Base-by-base conservation (phyloP, 192 early-diverging fungal genomes). In the Spizellomyces sp. region DNA sequence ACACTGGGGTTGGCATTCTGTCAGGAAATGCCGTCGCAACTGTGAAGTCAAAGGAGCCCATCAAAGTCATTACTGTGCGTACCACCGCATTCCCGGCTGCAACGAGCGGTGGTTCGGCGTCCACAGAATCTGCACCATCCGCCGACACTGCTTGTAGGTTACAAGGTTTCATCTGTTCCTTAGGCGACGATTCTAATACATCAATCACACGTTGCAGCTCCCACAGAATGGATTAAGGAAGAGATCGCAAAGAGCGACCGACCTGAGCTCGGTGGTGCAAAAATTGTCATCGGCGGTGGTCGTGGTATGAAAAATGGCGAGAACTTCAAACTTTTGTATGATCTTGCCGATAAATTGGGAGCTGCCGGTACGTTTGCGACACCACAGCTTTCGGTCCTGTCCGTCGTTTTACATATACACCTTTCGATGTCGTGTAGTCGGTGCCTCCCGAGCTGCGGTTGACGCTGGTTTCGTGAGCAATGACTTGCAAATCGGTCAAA, bases 401-500 rank as follows among this genome's bases (percentile, higher is more conserved):
- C 36, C 12, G 41, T 17, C 17, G 48, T 68, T 36, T 66, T 71
- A 36, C 27, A 36, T 36, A 36, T 36, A 3, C 0, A 36, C 3
- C 27, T 36, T 36, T 0, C 27, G 27, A 36, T 36, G 0, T 44
- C 36, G 12, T 55, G 58, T 80, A 92, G 96, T 97, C 58, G 96
- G 96, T 73, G 96, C 94, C 22, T 97, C 95, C 68, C 93, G 96
- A 70, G 96, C 96, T 66, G 96, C 96, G 36, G 95, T 96, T 22
- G 96, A 99, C 86, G 92, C 96, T 62, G 95, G 95, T 43, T 99
- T 92, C 81, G 95, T 93, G 58, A 90, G 90, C 83, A 97, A 99
- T 86, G 93, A 94, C 43, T 80, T 99, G 61, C 97, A 99, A 83
- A 92, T 99, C 62, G 96, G 96, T 9, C 96, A 99, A 83, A 99